Conservation (phyloP, 306 rosid species). For the Malus asiatica region DNA sequence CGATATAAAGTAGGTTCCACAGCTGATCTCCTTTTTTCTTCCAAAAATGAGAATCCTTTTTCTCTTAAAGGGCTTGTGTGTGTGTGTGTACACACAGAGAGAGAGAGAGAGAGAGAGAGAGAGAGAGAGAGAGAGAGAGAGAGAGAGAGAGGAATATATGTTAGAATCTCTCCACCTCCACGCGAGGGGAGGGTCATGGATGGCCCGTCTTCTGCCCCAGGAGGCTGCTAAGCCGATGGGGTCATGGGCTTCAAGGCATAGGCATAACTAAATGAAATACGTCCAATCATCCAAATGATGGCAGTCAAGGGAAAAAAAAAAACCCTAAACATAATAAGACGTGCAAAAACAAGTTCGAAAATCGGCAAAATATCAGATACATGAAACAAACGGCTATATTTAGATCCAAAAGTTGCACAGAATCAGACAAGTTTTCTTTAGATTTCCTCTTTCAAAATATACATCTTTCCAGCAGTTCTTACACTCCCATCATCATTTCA, state of each 20-base stretch:
- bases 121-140: too few species aligned
- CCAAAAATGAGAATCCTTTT: too few species aligned
- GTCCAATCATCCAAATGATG: not conserved
- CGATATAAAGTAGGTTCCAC: too few species aligned
- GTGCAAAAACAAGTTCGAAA: not conserved
- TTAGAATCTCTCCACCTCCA: not conserved
- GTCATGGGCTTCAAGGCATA: not conserved
- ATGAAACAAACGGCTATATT: not conserved
- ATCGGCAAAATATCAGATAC: not conserved
- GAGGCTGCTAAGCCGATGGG: not conserved
- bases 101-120: too few species aligned
- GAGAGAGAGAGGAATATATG: too few species aligned
- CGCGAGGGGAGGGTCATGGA: not conserved
- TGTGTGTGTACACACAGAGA: too few species aligned
- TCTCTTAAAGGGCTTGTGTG: too few species aligned
- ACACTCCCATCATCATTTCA: slow-evolving; percentile 9
- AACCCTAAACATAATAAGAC: not conserved
- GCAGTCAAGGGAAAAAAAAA: not conserved
- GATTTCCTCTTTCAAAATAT: slow-evolving; percentile 4
- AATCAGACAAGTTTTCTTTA: slow-evolving; percentile 12
- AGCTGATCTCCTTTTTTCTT: too few species aligned
- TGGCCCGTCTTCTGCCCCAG: not conserved
- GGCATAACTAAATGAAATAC: not conserved
- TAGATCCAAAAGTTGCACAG: not conserved
- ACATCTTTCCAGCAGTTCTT: slow-evolving; percentile 9